phyloP scores from a whole-genome alignment of 805 yeast genomes.

The Candida methanosorbosa region DNA sequence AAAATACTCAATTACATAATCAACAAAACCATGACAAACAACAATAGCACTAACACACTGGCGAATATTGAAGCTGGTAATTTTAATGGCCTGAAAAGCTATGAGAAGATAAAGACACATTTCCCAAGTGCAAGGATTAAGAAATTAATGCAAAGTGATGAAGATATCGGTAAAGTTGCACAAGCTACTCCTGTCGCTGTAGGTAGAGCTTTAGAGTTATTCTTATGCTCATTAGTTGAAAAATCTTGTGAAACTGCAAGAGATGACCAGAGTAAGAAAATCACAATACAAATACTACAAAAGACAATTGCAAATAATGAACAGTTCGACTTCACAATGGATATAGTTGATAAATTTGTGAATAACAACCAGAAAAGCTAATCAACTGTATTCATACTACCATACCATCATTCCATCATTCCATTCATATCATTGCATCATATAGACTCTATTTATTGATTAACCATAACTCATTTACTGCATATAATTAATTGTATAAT shows the following conservation, averaged over 20 bases:
- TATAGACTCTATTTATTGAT: no score
- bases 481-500: no score
- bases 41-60: not conserved
- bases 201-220: constrained; percentile 88
- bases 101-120: constrained; percentile 61
- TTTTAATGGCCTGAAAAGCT: constrained; percentile 12
- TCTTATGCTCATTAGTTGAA: constrained; percentile 82
- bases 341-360: constrained; percentile 32
- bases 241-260: constrained; percentile 75
- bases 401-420: no score
- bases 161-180: constrained; percentile 96
- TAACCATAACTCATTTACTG: no score
- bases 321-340: constrained; percentile 88
- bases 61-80: not conserved
- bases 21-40: no score
- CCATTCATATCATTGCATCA: no score
- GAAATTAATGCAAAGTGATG: constrained; percentile 96
- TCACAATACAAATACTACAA: constrained; percentile 74
- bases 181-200: constrained; percentile 98
- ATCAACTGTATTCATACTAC: no score
- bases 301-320: constrained; percentile 80
- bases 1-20: no score
- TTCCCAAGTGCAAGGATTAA: constrained; percentile 92
- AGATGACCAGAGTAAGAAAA: constrained; percentile 65
- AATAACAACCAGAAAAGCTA: no score